Evolutionary conservation across 2,329 filamentous ascomycete species (phyloP), one percentile per base, ranked within the genome.

Genomic region (Talaromyces funiculosus): DNA sequence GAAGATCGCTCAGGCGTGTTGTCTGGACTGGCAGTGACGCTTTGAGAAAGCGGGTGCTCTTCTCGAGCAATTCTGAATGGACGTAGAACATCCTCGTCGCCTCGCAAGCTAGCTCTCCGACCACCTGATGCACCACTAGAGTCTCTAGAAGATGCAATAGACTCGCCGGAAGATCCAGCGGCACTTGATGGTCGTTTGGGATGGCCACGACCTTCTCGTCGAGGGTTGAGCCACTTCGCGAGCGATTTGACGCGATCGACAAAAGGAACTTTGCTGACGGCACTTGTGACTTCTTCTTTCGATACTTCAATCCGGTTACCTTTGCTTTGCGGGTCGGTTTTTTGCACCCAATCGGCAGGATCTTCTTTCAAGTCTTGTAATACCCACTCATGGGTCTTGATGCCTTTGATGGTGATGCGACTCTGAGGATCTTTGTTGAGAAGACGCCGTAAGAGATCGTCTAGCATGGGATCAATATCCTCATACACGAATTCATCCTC

Each of bases 351-450:
- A 9, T 82, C 81, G 33, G 85, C 79, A 38, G 88, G 84, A 66
- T 96, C 88, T 57, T 62, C 57, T 35, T 84, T 78, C 49, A 97
- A 84, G 64, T 89, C 92, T 61, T 87, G 81, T 1, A 93, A 81
- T 16, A 97, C 88, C 94, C 94, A 99, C 4, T 88, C 87, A 71
- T 99, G 94, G 62, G 90, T 88, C 74, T 97, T 97, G 68, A 97
- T 93, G 67, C 97, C 93, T 62, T 88, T 86, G 56, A 99, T 80
- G 7, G 90, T 89, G 68, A 99, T 97, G 40, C 94, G 87, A 75
- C 92, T 87, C 31, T 89, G 83, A 0, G 93, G 92, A 69, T 97
- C 91, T 76, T 97, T 99, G 66, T 84, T 87, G 61, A 99, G 82
- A 77, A 99, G 86, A 65, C 87, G 85, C 53, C 80, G 81, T 29